These are phyloP conservation scores for Rheum nobile DNA, from an alignment of 148 eudicot species.

Conservation along the genomic window DNA sequence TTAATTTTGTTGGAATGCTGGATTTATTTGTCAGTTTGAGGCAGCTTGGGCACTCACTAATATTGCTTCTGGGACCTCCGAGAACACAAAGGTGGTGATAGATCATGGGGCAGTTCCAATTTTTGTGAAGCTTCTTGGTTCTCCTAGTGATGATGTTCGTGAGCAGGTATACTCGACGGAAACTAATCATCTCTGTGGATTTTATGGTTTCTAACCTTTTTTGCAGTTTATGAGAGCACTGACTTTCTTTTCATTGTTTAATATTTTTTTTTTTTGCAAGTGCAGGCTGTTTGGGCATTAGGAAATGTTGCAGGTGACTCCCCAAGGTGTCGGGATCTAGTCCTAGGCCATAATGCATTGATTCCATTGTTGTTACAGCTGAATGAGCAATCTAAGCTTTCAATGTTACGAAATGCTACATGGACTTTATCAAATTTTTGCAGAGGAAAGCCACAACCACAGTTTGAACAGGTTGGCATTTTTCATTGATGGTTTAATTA, in stretches of 20 bases:
- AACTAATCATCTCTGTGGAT: neutral
- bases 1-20: neutral
- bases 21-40: constrained; percentile 8
- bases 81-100: constrained; percentile 11
- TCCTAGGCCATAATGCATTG: constrained; percentile 37
- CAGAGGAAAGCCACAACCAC: constrained; percentile 41
- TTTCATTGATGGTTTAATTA: neutral
- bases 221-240: neutral
- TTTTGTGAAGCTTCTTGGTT: constrained; percentile 14
- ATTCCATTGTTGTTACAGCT: constrained; percentile 34
- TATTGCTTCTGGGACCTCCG: constrained; percentile 15
- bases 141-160: constrained; percentile 12
- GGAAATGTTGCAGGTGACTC: constrained; percentile 62
- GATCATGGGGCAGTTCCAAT: constrained; percentile 11
- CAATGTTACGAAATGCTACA: constrained; percentile 49
- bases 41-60: constrained; percentile 18
- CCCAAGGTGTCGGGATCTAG: constrained; percentile 46
- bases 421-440: constrained; percentile 51
- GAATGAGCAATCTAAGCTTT: constrained; percentile 38
- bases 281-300: constrained; percentile 48
- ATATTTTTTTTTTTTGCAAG: neutral
- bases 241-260: neutral
- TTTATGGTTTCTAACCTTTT: neutral
- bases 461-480: constrained; percentile 28
- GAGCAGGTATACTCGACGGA: constrained; percentile 9